Percentiles rank a stretch among this genome's conserved stretches.
phyloP scores from a whole-genome alignment of 2,329 filamentous ascomycete genomes.

The Xylariaceae sp. region DNA sequence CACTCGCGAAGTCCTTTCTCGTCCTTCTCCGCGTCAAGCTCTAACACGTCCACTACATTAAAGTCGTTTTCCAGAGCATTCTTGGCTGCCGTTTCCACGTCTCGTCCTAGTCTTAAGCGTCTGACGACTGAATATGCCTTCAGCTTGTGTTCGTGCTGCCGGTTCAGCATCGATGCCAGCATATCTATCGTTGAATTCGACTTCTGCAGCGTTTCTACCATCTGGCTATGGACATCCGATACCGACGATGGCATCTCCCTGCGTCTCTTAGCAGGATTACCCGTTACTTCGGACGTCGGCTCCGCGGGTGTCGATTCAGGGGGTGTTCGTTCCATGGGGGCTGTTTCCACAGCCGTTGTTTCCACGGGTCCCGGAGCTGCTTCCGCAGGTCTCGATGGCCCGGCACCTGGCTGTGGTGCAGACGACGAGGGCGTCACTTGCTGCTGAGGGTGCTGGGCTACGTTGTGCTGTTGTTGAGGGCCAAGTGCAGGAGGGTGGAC shows the following conservation, averaged over 20 bases:
- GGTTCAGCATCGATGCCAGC: background rate
- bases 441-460: background rate
- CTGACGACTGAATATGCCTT: background rate
- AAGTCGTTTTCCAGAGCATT: background rate
- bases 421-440: background rate
- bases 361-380: background rate
- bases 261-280: background rate
- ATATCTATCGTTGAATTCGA: background rate
- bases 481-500: background rate
- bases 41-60: background rate
- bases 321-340: background rate
- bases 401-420: background rate
- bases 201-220: background rate
- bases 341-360: background rate
- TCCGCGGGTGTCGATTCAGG: background rate
- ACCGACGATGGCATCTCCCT: background rate
- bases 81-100: background rate
- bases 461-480: background rate
- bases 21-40: background rate
- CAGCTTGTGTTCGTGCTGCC: background rate
- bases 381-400: background rate
- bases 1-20: background rate
- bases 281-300: background rate
- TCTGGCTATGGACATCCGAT: background rate
- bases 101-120: background rate